Conservation (phyloP, 441 rosid genomes). For the Gossypium davidsonii region DNA sequence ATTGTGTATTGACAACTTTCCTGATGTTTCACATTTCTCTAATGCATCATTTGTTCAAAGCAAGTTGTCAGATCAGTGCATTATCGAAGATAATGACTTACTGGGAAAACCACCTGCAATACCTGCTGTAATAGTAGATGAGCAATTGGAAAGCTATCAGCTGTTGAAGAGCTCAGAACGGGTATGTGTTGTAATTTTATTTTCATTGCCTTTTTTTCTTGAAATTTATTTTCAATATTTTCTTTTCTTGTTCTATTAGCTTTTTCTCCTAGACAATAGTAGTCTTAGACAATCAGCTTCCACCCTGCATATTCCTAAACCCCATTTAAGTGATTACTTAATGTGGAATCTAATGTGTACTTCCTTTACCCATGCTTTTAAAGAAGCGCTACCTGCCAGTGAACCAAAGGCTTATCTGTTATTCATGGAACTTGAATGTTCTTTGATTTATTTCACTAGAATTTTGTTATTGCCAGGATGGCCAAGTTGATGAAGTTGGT, state of each 20-base stretch:
- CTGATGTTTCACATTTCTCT: conserved; percentile 14
- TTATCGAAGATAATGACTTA: conserved; percentile 25
- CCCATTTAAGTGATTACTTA: not conserved
- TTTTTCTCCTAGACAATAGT: not conserved
- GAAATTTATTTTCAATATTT: conserved; percentile 1
- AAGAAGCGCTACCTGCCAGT: not conserved
- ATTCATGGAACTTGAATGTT: not conserved
- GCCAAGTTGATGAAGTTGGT: conserved; percentile 31
- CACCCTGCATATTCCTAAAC: not conserved
- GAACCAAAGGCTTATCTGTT: not conserved
- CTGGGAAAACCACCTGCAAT: conserved; percentile 26
- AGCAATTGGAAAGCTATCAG: conserved; percentile 26
- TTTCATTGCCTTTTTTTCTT: not conserved
- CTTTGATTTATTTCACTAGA: not conserved
- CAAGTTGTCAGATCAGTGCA: conserved; percentile 20
- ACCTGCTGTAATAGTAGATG: conserved; percentile 24
- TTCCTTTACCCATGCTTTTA: not conserved
- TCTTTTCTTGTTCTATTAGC: not conserved
- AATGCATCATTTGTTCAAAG: conserved; percentile 25
- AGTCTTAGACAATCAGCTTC: not conserved
- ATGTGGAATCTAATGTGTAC: not conserved
- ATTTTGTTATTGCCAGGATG: conserved; percentile 32
- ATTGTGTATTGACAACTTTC: conserved; percentile 36
- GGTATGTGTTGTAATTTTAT: conserved; percentile 25
- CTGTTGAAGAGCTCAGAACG: conserved; percentile 21